These are phyloP conservation scores for Jacaranda mimosifolia DNA, from an alignment of 257 asterid species.

Conservation along the genomic window DNA sequence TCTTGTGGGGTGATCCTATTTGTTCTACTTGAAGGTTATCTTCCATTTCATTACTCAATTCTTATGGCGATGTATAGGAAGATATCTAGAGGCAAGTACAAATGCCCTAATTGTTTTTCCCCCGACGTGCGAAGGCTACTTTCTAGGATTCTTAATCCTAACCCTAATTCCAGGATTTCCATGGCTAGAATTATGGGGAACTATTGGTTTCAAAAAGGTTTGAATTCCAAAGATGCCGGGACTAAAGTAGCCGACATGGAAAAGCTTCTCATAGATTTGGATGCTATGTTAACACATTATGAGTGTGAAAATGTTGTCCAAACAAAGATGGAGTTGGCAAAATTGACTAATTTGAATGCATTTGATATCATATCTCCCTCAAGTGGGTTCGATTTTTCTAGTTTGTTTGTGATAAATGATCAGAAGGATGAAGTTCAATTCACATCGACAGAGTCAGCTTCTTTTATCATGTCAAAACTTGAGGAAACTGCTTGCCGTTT, in stretches of 20 bases:
- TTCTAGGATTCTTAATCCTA: constrained; percentile 72
- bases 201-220: constrained; percentile 73
- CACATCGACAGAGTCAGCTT: constrained; percentile 54
- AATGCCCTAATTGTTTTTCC: constrained; percentile 75
- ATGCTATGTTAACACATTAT: constrained; percentile 13
- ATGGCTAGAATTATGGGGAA: constrained; percentile 61
- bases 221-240: constrained; percentile 26
- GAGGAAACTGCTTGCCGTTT: constrained; percentile 58
- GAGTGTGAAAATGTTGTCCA: constrained; percentile 18
- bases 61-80: constrained; percentile 75
- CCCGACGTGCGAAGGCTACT: constrained; percentile 59
- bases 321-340: constrained; percentile 43
- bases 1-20: constrained; percentile 83
- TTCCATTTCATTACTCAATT: constrained; percentile 70
- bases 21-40: constrained; percentile 72
- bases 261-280: constrained; percentile 32
- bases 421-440: constrained; percentile 73
- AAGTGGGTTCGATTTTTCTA: constrained; percentile 76
- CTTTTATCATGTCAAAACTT: constrained; percentile 56
- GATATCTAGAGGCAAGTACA: constrained; percentile 59
- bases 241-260: constrained; percentile 31
- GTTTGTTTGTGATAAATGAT: constrained; percentile 66
- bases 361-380: constrained; percentile 86
- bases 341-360: constrained; percentile 62
- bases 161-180: constrained; percentile 66